Percentiles rank a stretch among this genome's conserved stretches.
phyloP scores from a whole-genome alignment of 2,329 filamentous ascomycete genomes.

The Aspergillus sp. region DNA sequence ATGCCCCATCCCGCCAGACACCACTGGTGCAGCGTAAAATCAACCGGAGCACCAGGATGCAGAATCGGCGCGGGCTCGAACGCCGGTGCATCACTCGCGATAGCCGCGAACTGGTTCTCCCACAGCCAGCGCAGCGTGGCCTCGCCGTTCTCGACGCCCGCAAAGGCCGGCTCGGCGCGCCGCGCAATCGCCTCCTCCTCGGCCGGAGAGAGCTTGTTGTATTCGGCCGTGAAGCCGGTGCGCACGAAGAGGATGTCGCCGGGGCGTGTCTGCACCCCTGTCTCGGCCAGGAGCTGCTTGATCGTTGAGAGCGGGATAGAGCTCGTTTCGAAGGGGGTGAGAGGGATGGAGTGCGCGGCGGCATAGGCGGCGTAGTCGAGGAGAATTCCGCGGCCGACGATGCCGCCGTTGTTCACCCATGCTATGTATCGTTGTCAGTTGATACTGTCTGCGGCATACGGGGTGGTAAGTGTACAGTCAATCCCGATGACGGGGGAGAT shows the following conservation, averaged over 20 bases:
- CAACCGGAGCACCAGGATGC: slow-evolving; percentile 36
- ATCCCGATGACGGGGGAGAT: slow-evolving; percentile 41
- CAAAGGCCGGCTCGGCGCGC: slow-evolving; percentile 20
- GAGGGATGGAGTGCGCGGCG: slow-evolving; percentile 32
- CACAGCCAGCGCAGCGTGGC: slow-evolving; percentile 57
- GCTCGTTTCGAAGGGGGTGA: slow-evolving; percentile 42
- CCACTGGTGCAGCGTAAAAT: slow-evolving; percentile 29
- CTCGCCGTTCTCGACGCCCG: slow-evolving; percentile 51
- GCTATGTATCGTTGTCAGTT: slow-evolving; percentile 20
- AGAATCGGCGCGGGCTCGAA: slow-evolving; percentile 45
- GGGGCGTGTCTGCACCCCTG: slow-evolving; percentile 39
- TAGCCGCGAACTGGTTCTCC: slow-evolving; percentile 56
- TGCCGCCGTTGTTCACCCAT: slow-evolving; percentile 38
- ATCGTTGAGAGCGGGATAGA: slow-evolving; percentile 47
- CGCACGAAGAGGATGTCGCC: slow-evolving; percentile 61
- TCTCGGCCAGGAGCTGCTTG: slow-evolving; percentile 42
- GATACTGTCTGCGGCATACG: not conserved
- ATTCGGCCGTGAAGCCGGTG: slow-evolving; percentile 51
- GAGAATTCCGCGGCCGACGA: slow-evolving; percentile 50
- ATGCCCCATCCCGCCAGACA: slow-evolving; percentile 50
- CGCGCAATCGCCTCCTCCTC: slow-evolving; percentile 39
- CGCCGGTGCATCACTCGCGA: slow-evolving; percentile 56
- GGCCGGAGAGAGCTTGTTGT: slow-evolving; percentile 37
- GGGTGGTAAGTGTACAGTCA: slow-evolving; percentile 22
- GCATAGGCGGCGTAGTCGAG: slow-evolving; percentile 49